phyloP scores from a whole-genome alignment of 129 eudicot species.

The Kitagawia praeruptora region DNA sequence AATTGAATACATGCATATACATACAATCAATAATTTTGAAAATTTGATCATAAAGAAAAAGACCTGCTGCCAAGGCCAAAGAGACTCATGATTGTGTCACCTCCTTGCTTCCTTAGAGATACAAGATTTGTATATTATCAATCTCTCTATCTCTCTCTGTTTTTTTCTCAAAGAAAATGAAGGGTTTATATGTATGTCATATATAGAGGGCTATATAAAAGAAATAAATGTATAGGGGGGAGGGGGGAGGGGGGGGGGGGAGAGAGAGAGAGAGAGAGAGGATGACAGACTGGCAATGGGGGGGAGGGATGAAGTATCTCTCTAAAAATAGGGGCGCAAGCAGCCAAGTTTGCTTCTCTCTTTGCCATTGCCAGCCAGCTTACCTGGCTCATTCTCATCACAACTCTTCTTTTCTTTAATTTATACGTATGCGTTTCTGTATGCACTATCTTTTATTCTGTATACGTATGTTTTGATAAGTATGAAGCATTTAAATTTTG shows the following conservation, averaged over 20 bases:
- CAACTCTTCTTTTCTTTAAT: not conserved
- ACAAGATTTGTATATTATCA: not conserved
- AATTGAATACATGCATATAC: not conserved
- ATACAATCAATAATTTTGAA: not conserved
- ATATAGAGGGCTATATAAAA: not conserved
- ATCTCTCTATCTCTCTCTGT: not conserved
- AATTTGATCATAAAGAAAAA: not conserved
- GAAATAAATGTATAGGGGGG: not conserved
- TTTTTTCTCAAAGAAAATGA: not conserved
- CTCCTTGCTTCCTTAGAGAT: not conserved
- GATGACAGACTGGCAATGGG: conserved; percentile 24
- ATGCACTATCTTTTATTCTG: not conserved
- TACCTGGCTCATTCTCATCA: conserved; percentile 17
- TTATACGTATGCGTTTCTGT: not conserved
- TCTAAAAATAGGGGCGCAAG: not conserved
- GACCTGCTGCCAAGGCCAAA: conserved; percentile 71
- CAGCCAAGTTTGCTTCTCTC: conserved; percentile 13
- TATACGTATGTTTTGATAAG: not conserved
- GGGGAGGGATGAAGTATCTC: conserved; percentile 5
- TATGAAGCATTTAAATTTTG: not conserved
- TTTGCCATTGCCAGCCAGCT: conserved; percentile 27
- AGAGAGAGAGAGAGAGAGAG: not conserved
- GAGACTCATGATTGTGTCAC: conserved; percentile 41
- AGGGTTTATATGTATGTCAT: conserved; percentile 1
- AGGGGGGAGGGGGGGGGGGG: not conserved